Conservation (phyloP, 768 basidiomycete genomes). For the Lentinula guzmanii region DNA sequence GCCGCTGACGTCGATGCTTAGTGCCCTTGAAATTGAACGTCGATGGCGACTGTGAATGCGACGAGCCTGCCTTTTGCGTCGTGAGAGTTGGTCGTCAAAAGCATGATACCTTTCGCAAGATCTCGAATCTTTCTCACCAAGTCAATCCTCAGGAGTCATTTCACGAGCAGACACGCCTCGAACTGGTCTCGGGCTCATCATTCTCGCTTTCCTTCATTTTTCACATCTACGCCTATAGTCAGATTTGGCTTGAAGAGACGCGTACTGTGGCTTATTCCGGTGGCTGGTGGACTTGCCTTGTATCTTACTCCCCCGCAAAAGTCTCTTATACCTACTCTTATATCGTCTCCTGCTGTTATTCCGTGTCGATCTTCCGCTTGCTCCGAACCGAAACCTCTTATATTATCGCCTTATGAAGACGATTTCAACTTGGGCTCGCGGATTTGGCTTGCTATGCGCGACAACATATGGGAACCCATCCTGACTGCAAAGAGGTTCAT, state of each 20-base stretch:
- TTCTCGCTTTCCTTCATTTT: slow-evolving; percentile 21
- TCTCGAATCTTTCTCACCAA: background rate
- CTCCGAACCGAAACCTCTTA: slow-evolving; percentile 23
- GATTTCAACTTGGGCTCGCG: slow-evolving; percentile 39
- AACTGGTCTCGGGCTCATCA: slow-evolving; percentile 10
- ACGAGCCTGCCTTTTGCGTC: background rate
- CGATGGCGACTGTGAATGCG: slow-evolving; percentile 2
- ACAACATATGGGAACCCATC: slow-evolving; percentile 77
- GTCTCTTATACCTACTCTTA: slow-evolving; percentile 38
- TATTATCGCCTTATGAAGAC: slow-evolving; percentile 67
- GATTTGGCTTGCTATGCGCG: slow-evolving; percentile 42
- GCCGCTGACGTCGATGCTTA: background rate
- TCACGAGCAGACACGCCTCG: slow-evolving; percentile 20
- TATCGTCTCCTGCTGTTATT: slow-evolving; percentile 42
- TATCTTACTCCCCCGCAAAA: slow-evolving; percentile 39
- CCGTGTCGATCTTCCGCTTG: slow-evolving; percentile 25
- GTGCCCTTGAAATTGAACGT: background rate
- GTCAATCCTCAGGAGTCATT: background rate
- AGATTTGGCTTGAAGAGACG: slow-evolving; percentile 20
- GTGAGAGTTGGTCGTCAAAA: background rate
- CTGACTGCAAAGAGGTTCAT: slow-evolving; percentile 80
- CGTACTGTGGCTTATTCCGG: slow-evolving; percentile 50
- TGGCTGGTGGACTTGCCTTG: slow-evolving; percentile 48
- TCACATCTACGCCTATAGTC: slow-evolving; percentile 24
- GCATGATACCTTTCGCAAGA: background rate